Conservation (phyloP, 1,139 yeast genomes). For the Lizanozyma gosingica region DNA sequence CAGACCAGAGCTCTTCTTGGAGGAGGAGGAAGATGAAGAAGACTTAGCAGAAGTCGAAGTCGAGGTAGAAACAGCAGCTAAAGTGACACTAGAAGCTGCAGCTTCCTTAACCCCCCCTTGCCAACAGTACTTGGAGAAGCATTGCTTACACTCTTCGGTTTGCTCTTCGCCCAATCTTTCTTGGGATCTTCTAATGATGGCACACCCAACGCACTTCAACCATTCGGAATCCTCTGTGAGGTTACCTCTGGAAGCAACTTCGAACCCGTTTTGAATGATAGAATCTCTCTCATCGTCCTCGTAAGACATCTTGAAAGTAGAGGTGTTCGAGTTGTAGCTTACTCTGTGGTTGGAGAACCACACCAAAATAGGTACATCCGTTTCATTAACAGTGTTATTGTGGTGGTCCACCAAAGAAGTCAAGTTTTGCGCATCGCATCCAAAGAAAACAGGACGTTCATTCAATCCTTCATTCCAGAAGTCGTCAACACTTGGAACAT, state of each 20-base stretch:
- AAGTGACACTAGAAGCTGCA: background rate
- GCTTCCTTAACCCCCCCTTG: slow-evolving; percentile 32
- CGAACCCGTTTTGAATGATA: slow-evolving; percentile 75
- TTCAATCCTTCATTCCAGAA: slow-evolving; percentile 49
- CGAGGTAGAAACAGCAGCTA: background rate
- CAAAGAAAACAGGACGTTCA: slow-evolving; percentile 73
- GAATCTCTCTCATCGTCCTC: slow-evolving; percentile 46
- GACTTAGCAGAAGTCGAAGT: background rate
- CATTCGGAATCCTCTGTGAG: slow-evolving; percentile 66
- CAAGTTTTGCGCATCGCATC: slow-evolving; percentile 67
- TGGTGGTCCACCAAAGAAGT: slow-evolving; percentile 29
- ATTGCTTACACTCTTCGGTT: slow-evolving; percentile 62
- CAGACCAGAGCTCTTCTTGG: background rate
- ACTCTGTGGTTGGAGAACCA: slow-evolving; percentile 75
- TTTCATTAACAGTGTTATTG: slow-evolving; percentile 11
- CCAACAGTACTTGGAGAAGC: slow-evolving; percentile 81
- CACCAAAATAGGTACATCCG: slow-evolving; percentile 56
- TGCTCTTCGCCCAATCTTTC: slow-evolving; percentile 59
- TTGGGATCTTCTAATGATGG: slow-evolving; percentile 72
- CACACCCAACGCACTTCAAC: slow-evolving; percentile 82
- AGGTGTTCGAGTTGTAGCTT: slow-evolving; percentile 57
- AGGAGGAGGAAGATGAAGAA: background rate
- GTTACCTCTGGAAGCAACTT: slow-evolving; percentile 64
- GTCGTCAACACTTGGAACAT: slow-evolving; percentile 66
- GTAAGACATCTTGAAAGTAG: slow-evolving; percentile 64